Base-by-base conservation (phyloP, 768 basidiomycete species). In the Hygrophoropsis aurantiaca region DNA sequence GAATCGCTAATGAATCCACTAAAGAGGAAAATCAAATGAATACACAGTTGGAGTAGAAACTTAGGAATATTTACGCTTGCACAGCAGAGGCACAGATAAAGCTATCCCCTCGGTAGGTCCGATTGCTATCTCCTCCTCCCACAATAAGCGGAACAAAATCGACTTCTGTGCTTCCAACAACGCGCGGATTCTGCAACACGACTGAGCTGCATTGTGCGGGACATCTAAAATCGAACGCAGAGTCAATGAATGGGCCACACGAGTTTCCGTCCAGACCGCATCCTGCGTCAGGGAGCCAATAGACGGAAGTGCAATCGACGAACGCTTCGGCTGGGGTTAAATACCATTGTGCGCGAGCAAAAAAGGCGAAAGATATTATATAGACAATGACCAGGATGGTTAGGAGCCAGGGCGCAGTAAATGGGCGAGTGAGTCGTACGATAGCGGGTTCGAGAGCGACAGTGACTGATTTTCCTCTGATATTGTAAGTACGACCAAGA, bases 41-140 rank as follows among this genome's bases (percentile, higher is more conserved):
- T n/a, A n/a, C n/a, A n/a, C n/a, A 38, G 51, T 9, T n/a, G n/a
- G 16, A n/a, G 39, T 23, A 6, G 26, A 52, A 24, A 47, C 37
- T 13, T 33, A 26, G 44, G 46, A 43, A 19, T 43, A 76, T 80
- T 65, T 61, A 91, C 84, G 83, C 81, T 71, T 93, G 90, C 33
- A 84, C 73, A 33, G 89, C 91, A 34, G 91, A 83, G 34, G 88
- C 81, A 61, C 92, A 94, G 30, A 93, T 79, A 61, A 93, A 94
- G 46, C 77, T 82, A 61, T 94, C 92, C 2, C 82, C 89, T 58
- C 92, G 77, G 58, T 93, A 94, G 4, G 90, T 92, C 33, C 61
- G 59, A 39, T 82, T 73, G 1, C 51, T 51, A 66, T 91, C 90
- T 2, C 90, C 89, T 15, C 92, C 92, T n/a, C 92, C 91, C 2